A percentile compares a stretch with the other conserved stretches of the same genome.
Conservation (phyloP, 352 stramenopile genomes). For the Phytophthora foliorum region DNA sequence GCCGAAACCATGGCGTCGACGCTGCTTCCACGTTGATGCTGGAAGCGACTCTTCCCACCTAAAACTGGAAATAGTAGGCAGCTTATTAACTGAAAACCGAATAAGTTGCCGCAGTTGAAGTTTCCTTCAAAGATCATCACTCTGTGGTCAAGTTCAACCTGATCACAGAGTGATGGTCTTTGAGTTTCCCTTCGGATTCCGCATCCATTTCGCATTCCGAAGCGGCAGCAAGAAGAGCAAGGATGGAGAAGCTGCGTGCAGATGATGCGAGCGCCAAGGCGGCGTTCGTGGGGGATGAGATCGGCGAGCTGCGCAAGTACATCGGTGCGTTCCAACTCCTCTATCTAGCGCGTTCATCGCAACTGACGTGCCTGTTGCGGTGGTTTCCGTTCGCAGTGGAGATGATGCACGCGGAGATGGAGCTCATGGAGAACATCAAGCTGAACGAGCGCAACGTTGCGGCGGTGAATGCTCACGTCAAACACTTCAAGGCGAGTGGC, state of each 20-base stretch:
- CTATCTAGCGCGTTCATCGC: not conserved
- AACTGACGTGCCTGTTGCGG: not conserved
- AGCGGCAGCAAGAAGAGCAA: conserved; percentile 3
- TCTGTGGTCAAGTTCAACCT: no score
- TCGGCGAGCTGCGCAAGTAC: conserved; percentile 71
- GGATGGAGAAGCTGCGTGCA: conserved; percentile 19
- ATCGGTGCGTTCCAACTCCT: conserved; percentile 51
- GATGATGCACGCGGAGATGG: conserved; percentile 85
- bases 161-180: conserved; percentile 44
- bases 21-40: not conserved
- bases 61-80: conserved; percentile 17
- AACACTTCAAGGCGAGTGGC: conserved; percentile 60
- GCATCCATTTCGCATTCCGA: conserved; percentile 35
- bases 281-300: conserved; percentile 46
- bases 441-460: conserved; percentile 66
- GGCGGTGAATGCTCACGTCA: conserved; percentile 53
- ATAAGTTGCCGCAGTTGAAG: conserved; percentile 17
- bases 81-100: conserved; percentile 1
- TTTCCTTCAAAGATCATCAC: no score
- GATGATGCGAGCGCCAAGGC: conserved; percentile 8
- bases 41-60: conserved; percentile 25
- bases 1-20: conserved; percentile 57
- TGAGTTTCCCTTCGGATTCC: conserved; percentile 39
- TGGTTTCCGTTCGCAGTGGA: conserved; percentile 52
- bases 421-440: conserved; percentile 74